A percentile compares a stretch with the other conserved stretches of the same genome.
Conservation (phyloP, 2,329 filamentous ascomycete genomes). For the Fusarium xyrophilum region DNA sequence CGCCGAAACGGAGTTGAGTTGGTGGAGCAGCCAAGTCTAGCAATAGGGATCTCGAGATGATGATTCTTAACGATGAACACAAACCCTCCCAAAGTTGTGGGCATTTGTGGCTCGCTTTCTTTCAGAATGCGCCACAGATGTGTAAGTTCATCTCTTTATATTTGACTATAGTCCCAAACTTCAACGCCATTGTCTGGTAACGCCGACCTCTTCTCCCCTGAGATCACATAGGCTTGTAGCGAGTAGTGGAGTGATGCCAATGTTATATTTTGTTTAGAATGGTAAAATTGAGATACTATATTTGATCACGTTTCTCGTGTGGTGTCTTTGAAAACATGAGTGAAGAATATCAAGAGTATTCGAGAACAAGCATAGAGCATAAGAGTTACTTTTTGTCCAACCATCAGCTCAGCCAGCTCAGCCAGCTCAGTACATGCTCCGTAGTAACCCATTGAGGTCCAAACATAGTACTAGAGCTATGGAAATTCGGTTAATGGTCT, state of each 20-base stretch:
- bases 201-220: background rate
- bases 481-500: background rate
- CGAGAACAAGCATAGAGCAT: background rate
- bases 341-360: background rate
- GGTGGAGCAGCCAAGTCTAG: conserved; percentile 29
- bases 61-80: background rate
- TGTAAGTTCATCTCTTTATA: background rate
- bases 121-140: background rate
- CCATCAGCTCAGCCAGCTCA: background rate
- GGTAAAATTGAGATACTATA: background rate
- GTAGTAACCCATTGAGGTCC: background rate
- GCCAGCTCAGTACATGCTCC: background rate
- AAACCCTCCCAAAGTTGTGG: background rate
- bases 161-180: background rate
- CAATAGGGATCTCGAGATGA: background rate
- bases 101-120: background rate
- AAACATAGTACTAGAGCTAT: background rate
- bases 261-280: background rate
- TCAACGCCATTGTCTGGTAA: background rate
- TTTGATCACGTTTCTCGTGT: background rate
- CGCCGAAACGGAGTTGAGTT: conserved; percentile 16
- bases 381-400: background rate
- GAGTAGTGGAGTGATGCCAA: background rate
- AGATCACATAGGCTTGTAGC: background rate
- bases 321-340: background rate